phyloP scores from a whole-genome alignment of 1,284 basidiomycete genomes.

The Retiboletus flavoniger region DNA sequence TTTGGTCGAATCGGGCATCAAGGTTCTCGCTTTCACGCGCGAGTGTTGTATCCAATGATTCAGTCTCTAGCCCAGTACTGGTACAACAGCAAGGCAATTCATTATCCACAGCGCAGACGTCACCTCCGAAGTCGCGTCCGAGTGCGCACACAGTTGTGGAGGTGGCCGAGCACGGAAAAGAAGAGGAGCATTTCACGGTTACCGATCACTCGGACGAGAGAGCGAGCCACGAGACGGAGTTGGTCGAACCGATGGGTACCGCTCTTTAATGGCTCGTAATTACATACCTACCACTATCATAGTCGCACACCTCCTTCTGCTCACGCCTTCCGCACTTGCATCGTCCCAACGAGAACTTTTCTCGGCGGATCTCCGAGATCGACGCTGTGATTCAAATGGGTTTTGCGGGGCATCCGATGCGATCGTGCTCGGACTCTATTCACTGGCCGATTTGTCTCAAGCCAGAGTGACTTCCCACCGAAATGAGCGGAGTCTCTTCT shows the following conservation, averaged over 20 bases:
- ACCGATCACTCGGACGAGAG: constrained; percentile 3
- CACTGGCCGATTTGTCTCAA: background rate
- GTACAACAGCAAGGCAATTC: constrained; percentile 5
- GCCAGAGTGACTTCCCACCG: too few species aligned
- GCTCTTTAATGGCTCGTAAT: constrained; percentile 26
- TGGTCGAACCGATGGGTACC: constrained; percentile 27
- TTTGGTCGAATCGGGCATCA: constrained; percentile 45
- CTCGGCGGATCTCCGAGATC: constrained; percentile 1
- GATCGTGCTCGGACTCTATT: background rate
- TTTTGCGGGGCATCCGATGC: background rate
- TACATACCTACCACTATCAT: background rate
- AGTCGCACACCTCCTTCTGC: constrained; percentile 1
- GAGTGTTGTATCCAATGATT: constrained; percentile 28
- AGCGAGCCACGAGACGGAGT: constrained; percentile 13
- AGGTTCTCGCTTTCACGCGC: constrained; percentile 38
- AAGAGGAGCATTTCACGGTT: constrained; percentile 12
- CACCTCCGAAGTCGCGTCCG: constrained; percentile 16
- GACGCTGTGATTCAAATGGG: background rate
- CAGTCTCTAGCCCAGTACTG: constrained; percentile 14
- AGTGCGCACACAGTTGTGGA: constrained; percentile 29
- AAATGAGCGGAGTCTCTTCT: background rate
- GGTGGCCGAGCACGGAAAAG: constrained; percentile 22
- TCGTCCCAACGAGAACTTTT: background rate
- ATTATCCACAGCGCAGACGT: constrained; percentile 10
- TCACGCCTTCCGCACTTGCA: background rate